Evolutionary conservation across 1,284 basidiomycete genomes (phyloP).

Genomic region (Pseudozyma flocculosa): DNA sequence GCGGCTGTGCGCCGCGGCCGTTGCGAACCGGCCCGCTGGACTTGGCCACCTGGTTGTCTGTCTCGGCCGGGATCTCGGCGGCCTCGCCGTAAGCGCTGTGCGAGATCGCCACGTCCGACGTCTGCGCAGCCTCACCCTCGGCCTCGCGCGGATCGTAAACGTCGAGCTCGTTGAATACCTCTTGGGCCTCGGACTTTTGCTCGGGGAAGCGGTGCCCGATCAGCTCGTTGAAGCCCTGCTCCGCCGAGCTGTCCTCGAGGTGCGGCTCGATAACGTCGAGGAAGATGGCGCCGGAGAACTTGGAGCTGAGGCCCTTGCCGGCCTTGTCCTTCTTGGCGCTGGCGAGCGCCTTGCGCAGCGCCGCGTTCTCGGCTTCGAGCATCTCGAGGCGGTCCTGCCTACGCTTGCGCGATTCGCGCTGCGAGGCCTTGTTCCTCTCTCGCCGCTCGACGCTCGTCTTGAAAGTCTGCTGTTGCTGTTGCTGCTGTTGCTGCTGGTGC

Average conservation of each 20-base stretch:
- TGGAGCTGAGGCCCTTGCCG: not conserved
- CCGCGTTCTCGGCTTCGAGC: conserved; percentile 28
- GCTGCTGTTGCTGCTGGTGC: not conserved
- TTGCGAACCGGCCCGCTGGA: not conserved
- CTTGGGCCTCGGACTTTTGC: conserved; percentile 7
- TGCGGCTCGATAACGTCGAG: conserved; percentile 31
- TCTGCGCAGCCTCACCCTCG: not conserved
- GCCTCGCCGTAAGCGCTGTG: not conserved
- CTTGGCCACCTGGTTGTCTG: not conserved
- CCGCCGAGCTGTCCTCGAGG: conserved; percentile 21
- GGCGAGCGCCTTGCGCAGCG: conserved; percentile 33
- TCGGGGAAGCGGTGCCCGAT: conserved; percentile 22
- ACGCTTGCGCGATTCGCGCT: conserved; percentile 36
- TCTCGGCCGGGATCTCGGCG: too few species aligned
- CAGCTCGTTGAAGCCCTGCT: conserved; percentile 22
- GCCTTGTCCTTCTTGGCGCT: conserved; percentile 18
- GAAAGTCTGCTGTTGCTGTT: conserved; percentile 4
- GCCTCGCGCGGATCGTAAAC: not conserved
- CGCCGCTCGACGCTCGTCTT: conserved; percentile 34
- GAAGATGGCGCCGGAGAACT: conserved; percentile 27
- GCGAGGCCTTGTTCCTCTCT: conserved; percentile 36
- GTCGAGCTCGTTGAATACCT: not conserved
- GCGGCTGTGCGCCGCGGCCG: too few species aligned
- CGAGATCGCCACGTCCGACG: too few species aligned
- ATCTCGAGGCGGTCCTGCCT: conserved; percentile 34